Evolutionary conservation across 768 basidiomycete genomes (phyloP).

Genomic region (Amanita polypyramis): DNA sequence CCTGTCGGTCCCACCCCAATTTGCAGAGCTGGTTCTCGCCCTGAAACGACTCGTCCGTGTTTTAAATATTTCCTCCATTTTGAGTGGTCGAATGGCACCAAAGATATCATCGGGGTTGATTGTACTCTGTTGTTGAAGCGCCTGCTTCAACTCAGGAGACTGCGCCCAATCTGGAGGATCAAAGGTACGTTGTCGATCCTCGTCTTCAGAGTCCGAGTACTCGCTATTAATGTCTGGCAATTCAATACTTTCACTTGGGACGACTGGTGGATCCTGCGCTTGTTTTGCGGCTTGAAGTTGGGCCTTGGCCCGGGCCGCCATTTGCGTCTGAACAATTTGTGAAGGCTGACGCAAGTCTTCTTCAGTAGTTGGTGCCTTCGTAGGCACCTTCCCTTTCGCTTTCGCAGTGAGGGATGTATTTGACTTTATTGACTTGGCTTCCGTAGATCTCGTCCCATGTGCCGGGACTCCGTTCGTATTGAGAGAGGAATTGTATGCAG

Average conservation of each 20-base stretch:
- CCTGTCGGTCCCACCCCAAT: conserved; percentile 90
- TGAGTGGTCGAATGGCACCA: conserved; percentile 74
- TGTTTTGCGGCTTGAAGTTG: conserved; percentile 52
- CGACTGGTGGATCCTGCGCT: conserved; percentile 26
- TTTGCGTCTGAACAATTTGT: conserved; percentile 51
- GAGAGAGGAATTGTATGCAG: conserved; percentile 28
- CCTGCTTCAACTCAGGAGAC: conserved; percentile 74
- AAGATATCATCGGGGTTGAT: conserved; percentile 90
- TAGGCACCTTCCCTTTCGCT: conserved; percentile 38
- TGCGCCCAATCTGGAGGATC: conserved; percentile 85
- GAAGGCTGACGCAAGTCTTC: conserved; percentile 53
- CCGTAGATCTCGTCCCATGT: conserved; percentile 22
- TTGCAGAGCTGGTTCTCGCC: conserved; percentile 86
- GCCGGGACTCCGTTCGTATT: conserved; percentile 18
- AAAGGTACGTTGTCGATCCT: conserved; percentile 63
- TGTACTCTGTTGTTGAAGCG: conserved; percentile 73
- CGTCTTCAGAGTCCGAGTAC: conserved; percentile 94
- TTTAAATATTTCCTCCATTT: conserved; percentile 92
- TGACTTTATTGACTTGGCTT: conserved; percentile 24
- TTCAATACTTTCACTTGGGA: conserved; percentile 76
- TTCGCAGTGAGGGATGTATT: conserved; percentile 17
- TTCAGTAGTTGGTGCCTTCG: conserved; percentile 17
- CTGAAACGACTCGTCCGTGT: conserved; percentile 71
- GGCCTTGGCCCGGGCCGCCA: conserved; percentile 62
- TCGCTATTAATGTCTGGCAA: conserved; percentile 95